Percentiles rank a stretch among this genome's conserved stretches.
Conservation (phyloP, 345 rosid genomes). For the Acer campestre region DNA sequence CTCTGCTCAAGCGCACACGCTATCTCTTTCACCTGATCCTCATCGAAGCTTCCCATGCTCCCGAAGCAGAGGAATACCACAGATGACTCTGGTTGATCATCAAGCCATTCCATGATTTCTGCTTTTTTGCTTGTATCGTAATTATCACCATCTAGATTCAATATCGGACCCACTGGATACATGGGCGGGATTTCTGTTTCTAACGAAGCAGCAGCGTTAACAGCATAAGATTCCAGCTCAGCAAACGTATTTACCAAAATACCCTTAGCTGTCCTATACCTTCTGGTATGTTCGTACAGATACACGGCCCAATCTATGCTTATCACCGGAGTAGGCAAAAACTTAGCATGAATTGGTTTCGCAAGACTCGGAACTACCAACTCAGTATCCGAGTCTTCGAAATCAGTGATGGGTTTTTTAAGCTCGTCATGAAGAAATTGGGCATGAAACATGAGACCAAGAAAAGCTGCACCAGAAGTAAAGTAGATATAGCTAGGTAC, state of each 20-base stretch:
- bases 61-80: conserved; percentile 73
- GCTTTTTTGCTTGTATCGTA: neutral
- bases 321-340: conserved; percentile 23
- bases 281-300: conserved; percentile 19
- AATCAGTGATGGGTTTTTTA: conserved; percentile 11
- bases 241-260: conserved; percentile 41
- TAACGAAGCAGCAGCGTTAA: neutral
- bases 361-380: neutral
- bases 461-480: conserved; percentile 33
- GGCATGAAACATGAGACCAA: conserved; percentile 28
- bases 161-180: conserved; percentile 57
- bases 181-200: neutral
- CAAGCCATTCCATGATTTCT: conserved; percentile 49
- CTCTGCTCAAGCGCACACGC: conserved; percentile 49
- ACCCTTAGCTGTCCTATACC: conserved; percentile 32
- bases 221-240: conserved; percentile 41
- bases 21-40: conserved; percentile 47
- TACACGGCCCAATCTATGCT: neutral
- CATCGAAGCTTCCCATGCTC: conserved; percentile 56
- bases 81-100: conserved; percentile 44
- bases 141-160: conserved; percentile 31
- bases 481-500: conserved; percentile 44
- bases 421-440: conserved; percentile 22
- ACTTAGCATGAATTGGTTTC: neutral
- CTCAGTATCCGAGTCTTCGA: conserved; percentile 29